Evolutionary conservation across 208 protist species (phyloP), one percentile per base, ranked within the genome.

Genomic region (Strigomonas culicis): DNA sequence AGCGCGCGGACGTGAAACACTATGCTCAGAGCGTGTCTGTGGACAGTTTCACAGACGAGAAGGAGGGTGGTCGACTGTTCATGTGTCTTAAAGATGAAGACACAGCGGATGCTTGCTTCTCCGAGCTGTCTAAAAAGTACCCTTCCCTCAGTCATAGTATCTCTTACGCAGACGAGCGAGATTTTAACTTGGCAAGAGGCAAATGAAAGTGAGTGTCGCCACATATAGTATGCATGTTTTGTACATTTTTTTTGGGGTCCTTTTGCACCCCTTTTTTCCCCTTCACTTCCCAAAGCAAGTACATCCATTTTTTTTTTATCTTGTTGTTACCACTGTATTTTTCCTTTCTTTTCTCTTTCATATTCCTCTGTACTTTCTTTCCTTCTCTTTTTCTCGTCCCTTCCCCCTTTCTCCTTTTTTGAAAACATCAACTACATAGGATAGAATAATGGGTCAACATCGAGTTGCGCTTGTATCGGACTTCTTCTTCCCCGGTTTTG

Each of bases 401-500:
- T 61, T 61, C 30, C 6, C 25, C 43, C 41, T 43, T 59, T 59
- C 4, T 28, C 25, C 27, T 31, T 55, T 8, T 13, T 41, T 41
- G 21, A 25, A 27, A 46, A 32, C 49, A 28, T 49, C 39, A 60
- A 31, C 31, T n/a, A 31, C 19, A 31, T 68, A 32, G n/a, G 47
- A 59, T 50, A 56, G 21, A 15, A 66, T 24, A 15, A 93, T 92
- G 90, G 72, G 74, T 6, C 63, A 53, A 6, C 85, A 97, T 62
- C 75, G 84, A 19, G 84, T 97, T 13, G 89, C 88, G 0, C 28
- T 99, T 51, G 85, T 98, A 19, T 98, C 92, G 19, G 98, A 99
- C 81, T 99, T 99, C 67, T 99, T 99, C 63, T 99, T 97, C 66
- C 98, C 98, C 7, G 97, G 98, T 30, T 97, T 99, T 68, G 98